Base-by-base conservation (phyloP, 306 rosid genomes). In the Sesbania bispinosa region DNA sequence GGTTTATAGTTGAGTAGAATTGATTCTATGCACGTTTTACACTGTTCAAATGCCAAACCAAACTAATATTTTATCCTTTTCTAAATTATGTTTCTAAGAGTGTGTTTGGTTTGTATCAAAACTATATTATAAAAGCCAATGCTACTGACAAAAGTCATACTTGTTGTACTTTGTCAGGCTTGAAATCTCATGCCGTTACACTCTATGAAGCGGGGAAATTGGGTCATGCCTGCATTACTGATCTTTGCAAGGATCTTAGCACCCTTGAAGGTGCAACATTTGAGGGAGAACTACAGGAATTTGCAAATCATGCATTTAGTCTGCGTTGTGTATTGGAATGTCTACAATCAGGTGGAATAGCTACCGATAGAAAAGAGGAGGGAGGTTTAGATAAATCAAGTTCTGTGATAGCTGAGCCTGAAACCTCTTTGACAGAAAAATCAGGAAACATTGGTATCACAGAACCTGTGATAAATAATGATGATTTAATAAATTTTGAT, bases 141-240 rank as follows among this genome's bases (percentile, higher is more conserved):
- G 15, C 38, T 2, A 43, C 18, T 77, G 36, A 71, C 24, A 15
- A 36, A 71, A 62, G 62, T 61, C 63, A 33, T 45, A 36, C 19
- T 23, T 54, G 33, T 51, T 57, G 70, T 82, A 79, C 15, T 76
- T 75, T 77, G 27, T 66, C 87, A 94, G 99, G 99, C 61, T 79
- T 94, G 83, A 94, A 94, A 82, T 89, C 96, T 57, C 99, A 94
- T 89, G 99, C 99, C 16, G 97, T 94, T 60, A 94, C 97, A 8
- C 91, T 94, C 39, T 94, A 94, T 59, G 99, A 94, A 79, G 99
- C 93, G 26, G 99, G 97, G 36, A 94, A 94, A 77, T 70, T 94
- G 86, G 97, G 96, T 67, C 92, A 94, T 89, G 85, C 90, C 62
- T 82, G 96, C 73, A 94, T 94, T 77, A 50, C 88, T 20, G 97